Conservation (phyloP, 176 grass and related monocot species). For the Eragrostis nindensis region DNA sequence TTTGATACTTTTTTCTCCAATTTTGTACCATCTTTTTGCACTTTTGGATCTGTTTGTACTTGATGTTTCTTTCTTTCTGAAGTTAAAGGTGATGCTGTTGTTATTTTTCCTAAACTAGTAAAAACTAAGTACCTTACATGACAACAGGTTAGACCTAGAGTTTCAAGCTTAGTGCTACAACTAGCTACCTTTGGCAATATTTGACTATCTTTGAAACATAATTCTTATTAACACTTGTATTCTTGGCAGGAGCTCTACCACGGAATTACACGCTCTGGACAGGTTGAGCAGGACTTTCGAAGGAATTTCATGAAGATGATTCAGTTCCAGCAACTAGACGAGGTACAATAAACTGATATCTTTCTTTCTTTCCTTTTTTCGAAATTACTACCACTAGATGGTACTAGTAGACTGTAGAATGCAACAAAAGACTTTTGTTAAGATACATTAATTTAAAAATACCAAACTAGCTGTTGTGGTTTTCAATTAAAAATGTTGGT, state of each 20-base stretch:
- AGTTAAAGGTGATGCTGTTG: background rate
- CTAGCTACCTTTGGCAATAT: background rate
- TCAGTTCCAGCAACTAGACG: slow-evolving; percentile 62
- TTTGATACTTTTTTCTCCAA: background rate
- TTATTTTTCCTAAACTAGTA: background rate
- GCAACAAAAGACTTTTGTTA: background rate
- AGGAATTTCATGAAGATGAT: slow-evolving; percentile 88
- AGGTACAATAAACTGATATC: slow-evolving; percentile 41
- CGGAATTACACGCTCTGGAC: slow-evolving; percentile 78
- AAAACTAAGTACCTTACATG: background rate
- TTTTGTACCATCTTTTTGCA: background rate
- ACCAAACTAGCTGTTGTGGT: background rate
- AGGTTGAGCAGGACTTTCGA: slow-evolving; percentile 86
- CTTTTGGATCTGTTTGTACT: background rate
- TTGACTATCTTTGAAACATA: slow-evolving; percentile 19
- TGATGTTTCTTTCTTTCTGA: slow-evolving; percentile 7
- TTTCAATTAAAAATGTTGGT: slow-evolving; percentile 11
- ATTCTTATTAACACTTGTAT: slow-evolving; percentile 29
- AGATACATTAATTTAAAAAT: background rate
- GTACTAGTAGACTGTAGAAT: background rate
- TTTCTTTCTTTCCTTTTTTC: background rate
- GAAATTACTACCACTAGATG: background rate
- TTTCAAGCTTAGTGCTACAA: background rate
- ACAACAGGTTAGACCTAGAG: background rate
- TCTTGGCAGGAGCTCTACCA: slow-evolving; percentile 89